Evolutionary conservation across 2,329 filamentous ascomycete genomes (phyloP).

Genomic region (Curvularia spicifera): DNA sequence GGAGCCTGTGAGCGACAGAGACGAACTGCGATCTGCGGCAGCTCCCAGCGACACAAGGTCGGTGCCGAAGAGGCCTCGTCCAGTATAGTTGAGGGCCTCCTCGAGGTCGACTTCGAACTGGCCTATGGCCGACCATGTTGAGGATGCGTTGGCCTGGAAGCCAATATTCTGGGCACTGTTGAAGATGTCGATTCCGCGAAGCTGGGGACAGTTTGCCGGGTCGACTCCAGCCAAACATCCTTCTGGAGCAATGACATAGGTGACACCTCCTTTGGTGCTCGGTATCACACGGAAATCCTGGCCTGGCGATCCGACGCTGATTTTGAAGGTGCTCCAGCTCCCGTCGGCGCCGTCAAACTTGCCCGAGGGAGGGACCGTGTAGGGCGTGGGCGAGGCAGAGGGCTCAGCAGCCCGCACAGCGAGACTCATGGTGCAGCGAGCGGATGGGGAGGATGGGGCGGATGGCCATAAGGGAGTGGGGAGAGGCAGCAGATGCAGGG

Average conservation of each 20-base stretch:
- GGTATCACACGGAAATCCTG: slow-evolving; percentile 49
- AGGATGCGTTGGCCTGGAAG: slow-evolving; percentile 40
- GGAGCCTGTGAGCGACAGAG: slow-evolving; percentile 35
- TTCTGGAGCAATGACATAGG: slow-evolving; percentile 43
- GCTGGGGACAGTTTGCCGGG: slow-evolving; percentile 37
- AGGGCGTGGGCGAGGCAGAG: slow-evolving; percentile 31
- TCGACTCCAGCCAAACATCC: slow-evolving; percentile 42
- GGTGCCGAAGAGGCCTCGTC: slow-evolving; percentile 41
- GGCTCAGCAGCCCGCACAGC: slow-evolving; percentile 23
- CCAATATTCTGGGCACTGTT: slow-evolving; percentile 39
- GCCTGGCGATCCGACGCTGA: slow-evolving; percentile 49
- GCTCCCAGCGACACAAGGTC: slow-evolving; percentile 40
- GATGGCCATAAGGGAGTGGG: neutral
- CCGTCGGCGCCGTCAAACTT: slow-evolving; percentile 52
- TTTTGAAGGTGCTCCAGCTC: slow-evolving; percentile 52
- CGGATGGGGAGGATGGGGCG: neutral
- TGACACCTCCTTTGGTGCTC: slow-evolving; percentile 43
- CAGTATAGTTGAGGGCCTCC: slow-evolving; percentile 35
- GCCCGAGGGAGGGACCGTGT: slow-evolving; percentile 42
- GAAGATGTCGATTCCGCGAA: slow-evolving; percentile 42
- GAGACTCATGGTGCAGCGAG: slow-evolving; percentile 31
- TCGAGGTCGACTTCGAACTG: slow-evolving; percentile 43
- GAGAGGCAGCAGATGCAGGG: neutral
- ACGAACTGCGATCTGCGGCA: slow-evolving; percentile 23
- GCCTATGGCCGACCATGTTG: slow-evolving; percentile 44